These are phyloP conservation scores for Halophytophthora polymorphica DNA, from an alignment of 352 stramenopile genomes.

Conservation along the genomic window DNA sequence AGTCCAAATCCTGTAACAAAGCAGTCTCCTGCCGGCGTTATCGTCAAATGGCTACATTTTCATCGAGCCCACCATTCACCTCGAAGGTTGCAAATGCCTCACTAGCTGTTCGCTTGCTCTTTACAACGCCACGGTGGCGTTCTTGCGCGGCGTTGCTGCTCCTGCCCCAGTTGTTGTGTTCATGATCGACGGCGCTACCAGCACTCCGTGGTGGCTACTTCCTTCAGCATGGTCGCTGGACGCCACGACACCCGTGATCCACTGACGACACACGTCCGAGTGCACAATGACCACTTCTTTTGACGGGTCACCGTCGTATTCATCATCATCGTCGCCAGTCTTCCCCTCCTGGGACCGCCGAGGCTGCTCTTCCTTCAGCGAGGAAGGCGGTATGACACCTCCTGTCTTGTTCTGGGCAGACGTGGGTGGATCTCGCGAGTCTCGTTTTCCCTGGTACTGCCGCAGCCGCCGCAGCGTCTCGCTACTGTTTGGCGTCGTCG, in stretches of 20 bases:
- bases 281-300: slow-evolving; percentile 23
- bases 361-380: slow-evolving; percentile 8
- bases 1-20: no score
- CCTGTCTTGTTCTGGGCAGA: not conserved
- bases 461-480: slow-evolving; percentile 48
- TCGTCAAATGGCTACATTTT: no score
- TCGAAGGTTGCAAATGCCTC: no score
- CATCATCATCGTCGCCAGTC: slow-evolving; percentile 15
- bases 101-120: no score
- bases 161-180: not conserved
- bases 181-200: not conserved
- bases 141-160: slow-evolving; percentile 27
- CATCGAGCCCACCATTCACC: no score
- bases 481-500: slow-evolving; percentile 21
- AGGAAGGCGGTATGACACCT: slow-evolving; percentile 24
- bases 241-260: slow-evolving; percentile 6
- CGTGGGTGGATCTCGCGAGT: slow-evolving; percentile 10
- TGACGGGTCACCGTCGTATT: slow-evolving; percentile 12
- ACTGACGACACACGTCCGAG: slow-evolving; percentile 24
- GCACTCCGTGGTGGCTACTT: not conserved
- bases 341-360: slow-evolving; percentile 14
- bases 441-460: slow-evolving; percentile 39
- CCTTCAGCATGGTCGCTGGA: not conserved
- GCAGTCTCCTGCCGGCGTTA: no score
- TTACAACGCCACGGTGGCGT: slow-evolving; percentile 18